Conservation (phyloP, 2,329 filamentous ascomycete genomes). For the Ophiostoma sp. region DNA sequence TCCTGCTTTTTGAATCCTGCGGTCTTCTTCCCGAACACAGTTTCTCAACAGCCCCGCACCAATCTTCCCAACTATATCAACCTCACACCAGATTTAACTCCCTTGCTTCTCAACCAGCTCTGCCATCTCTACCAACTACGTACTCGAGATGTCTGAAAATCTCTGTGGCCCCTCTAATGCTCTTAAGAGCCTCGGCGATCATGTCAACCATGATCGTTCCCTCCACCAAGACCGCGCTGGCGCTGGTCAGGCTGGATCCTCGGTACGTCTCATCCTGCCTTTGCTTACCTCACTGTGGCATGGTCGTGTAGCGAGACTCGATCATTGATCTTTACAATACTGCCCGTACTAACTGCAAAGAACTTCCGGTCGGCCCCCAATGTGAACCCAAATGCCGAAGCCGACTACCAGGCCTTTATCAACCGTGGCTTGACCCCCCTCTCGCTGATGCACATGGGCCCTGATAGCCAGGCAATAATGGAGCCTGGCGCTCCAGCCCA, state of each 20-base stretch:
- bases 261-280: constrained; percentile 24
- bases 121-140: too few relatives aligned
- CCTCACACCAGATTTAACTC: background rate
- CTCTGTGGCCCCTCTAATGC: constrained; percentile 67
- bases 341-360: constrained; percentile 11
- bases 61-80: background rate
- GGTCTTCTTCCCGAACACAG: too few relatives aligned
- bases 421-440: constrained; percentile 13
- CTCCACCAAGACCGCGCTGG: constrained; percentile 65
- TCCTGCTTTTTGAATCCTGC: too few relatives aligned
- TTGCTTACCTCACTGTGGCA: background rate
- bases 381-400: constrained; percentile 18
- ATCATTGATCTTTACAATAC: background rate
- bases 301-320: too few relatives aligned
- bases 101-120: too few relatives aligned
- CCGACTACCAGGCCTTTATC: constrained; percentile 25
- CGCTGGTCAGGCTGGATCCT: constrained; percentile 23
- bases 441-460: constrained; percentile 12
- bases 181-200: constrained; percentile 65
- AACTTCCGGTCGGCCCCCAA: constrained; percentile 24
- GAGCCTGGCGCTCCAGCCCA: background rate
- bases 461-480: constrained; percentile 8
- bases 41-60: background rate
- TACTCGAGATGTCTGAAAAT: constrained; percentile 36
- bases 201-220: constrained; percentile 61